These are phyloP conservation scores for Collybiopsis confluens DNA, from an alignment of 768 basidiomycete genomes.

Conservation along the genomic window DNA sequence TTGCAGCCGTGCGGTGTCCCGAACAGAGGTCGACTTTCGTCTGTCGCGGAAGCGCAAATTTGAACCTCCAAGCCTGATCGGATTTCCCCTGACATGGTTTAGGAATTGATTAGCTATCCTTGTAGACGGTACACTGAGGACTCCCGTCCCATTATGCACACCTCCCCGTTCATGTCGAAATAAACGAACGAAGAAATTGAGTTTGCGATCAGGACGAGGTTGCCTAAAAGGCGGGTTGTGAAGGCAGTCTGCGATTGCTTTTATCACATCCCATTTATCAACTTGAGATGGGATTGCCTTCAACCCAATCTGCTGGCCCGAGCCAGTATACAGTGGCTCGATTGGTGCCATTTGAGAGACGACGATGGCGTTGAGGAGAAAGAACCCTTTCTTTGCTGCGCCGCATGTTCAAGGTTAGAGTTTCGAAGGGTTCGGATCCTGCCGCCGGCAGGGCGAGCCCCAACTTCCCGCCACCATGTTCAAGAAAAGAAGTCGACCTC, in stretches of 20 bases:
- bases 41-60: constrained; percentile 33
- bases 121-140: constrained; percentile 33
- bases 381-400: too few species aligned
- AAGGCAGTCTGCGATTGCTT: constrained; percentile 49
- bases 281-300: constrained; percentile 34
- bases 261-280: constrained; percentile 53
- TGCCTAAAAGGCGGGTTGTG: constrained; percentile 50
- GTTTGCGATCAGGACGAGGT: constrained; percentile 26
- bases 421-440: too few species aligned
- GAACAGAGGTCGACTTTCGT: constrained; percentile 10
- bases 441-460: too few species aligned
- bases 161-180: constrained; percentile 40
- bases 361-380: too few species aligned
- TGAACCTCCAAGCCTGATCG: constrained; percentile 37
- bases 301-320: constrained; percentile 26
- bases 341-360: too few species aligned
- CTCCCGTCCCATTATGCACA: constrained; percentile 51
- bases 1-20: constrained; percentile 32
- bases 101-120: constrained; percentile 44
- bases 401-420: too few species aligned
- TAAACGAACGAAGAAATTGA: constrained; percentile 64
- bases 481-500: constrained; percentile 71
- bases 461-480: constrained; percentile 52
- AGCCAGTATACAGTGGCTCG: too few species aligned
- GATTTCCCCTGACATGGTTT: constrained; percentile 31